These are phyloP conservation scores for Capronia americana DNA, from an alignment of 2,329 filamentous ascomycete species.

Conservation along the genomic window DNA sequence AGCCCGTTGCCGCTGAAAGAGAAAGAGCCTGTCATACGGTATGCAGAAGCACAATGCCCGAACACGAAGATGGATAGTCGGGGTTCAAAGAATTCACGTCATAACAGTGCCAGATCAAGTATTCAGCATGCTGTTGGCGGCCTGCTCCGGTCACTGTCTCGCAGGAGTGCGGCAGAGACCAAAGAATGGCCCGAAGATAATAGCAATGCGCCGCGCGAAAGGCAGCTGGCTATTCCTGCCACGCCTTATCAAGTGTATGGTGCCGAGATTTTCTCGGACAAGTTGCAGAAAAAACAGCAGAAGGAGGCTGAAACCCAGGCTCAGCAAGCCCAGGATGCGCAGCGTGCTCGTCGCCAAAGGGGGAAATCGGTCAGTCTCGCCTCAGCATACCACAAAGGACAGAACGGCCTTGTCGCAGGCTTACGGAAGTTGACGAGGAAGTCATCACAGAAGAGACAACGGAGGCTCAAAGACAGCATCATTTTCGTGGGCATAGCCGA, in stretches of 20 bases:
- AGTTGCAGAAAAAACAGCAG: constrained; percentile 33
- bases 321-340: constrained; percentile 5
- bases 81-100: constrained; percentile 12
- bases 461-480: constrained; percentile 50
- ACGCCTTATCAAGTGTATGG: constrained; percentile 49
- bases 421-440: constrained; percentile 46
- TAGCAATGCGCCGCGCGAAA: constrained; percentile 23
- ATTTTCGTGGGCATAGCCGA: constrained; percentile 46
- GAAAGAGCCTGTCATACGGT: constrained; percentile 42
- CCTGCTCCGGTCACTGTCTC: constrained; percentile 30
- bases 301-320: constrained; percentile 17
- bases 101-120: constrained; percentile 27
- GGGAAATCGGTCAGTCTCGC: constrained; percentile 28
- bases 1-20: constrained; percentile 16
- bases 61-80: constrained; percentile 18
- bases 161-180: constrained; percentile 8
- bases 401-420: constrained; percentile 38
- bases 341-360: constrained; percentile 15
- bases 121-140: constrained; percentile 31
- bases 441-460: constrained; percentile 46
- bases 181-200: constrained; percentile 10
- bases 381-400: constrained; percentile 34
- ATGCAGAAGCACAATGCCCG: constrained; percentile 26
- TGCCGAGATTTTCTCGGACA: constrained; percentile 46
- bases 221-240: constrained; percentile 45